phyloP scores from a whole-genome alignment of 352 stramenopile genomes.

The Pythium aphanidermatum region DNA sequence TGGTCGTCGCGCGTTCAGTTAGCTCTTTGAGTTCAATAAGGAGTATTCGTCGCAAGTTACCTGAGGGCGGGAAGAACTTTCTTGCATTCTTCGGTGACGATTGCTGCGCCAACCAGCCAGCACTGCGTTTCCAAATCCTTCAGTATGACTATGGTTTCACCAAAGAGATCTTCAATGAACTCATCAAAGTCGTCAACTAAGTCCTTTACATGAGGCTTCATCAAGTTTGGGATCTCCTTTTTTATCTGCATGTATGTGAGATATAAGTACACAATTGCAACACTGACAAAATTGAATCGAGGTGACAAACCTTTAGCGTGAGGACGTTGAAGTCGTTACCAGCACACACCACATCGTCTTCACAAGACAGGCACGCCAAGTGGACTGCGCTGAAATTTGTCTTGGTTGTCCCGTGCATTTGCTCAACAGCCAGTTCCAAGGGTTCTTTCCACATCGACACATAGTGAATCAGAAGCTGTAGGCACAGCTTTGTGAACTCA shows the following conservation, averaged over 20 bases:
- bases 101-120: slow-evolving; percentile 52
- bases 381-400: slow-evolving; percentile 34
- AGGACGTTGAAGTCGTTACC: slow-evolving; percentile 74
- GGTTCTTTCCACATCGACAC: slow-evolving; percentile 47
- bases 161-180: slow-evolving; percentile 37
- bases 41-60: slow-evolving; percentile 30
- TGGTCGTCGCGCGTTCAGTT: too few species aligned
- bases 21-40: too few species aligned
- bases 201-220: slow-evolving; percentile 26
- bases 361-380: slow-evolving; percentile 36
- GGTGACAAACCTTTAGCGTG: slow-evolving; percentile 31
- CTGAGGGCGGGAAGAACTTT: slow-evolving; percentile 79
- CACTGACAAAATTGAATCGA: not conserved
- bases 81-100: slow-evolving; percentile 77
- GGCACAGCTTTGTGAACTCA: slow-evolving; percentile 62
- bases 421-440: slow-evolving; percentile 32
- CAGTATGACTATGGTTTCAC: slow-evolving; percentile 34
- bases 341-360: slow-evolving; percentile 66
- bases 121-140: slow-evolving; percentile 43
- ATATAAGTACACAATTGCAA: too few species aligned
- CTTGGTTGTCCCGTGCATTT: slow-evolving; percentile 41
- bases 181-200: slow-evolving; percentile 37
- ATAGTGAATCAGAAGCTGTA: slow-evolving; percentile 65
- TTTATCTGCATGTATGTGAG: slow-evolving; percentile 37
- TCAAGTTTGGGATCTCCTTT: slow-evolving; percentile 30